Evolutionary conservation across 1,139 yeast genomes (phyloP), one percentile per base, ranked within the genome.

Genomic region (Yamadazyma friedrichii): DNA sequence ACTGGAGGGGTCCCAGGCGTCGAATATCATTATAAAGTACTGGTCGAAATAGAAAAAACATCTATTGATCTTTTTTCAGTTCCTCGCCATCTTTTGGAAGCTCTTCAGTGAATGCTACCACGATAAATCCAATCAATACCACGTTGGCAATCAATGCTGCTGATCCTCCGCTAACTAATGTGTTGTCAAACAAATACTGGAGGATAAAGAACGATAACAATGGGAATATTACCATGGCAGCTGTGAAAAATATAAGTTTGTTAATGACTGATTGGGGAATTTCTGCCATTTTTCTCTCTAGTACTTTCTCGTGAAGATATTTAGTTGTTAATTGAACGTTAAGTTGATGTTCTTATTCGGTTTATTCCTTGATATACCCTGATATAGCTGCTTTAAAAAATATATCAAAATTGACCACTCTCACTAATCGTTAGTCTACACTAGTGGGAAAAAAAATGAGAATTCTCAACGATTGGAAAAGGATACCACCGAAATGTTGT

Each of bases 81-180:
- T 30, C 65, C 65, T 28, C 35, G 6, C 56, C 59, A 12, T 61
- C 55, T 27, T 61, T 62, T 10, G 65, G 58, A n/a, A 82, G 66
- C 42, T 87, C 89, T 59, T 93, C 98, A 20, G 76, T 76, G 60
- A 91, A 89, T 0, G 98, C 98, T 40, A 80, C 91, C 13, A 88
- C 72, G 16, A 93, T 85, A 58, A 88, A 93, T 2, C 91, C 93
- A 42, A 91, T 78, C 51, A 93, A 74, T 29, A 93, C 97, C 11
- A 87, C 65, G 58, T 93, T 93, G 35, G 97, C 98, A 38, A 82
- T 81, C 15, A 82, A 68, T 0, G 98, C 98, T 26, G 97, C 96
- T 13, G 83, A 58, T 4, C 96, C 96, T 28, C 98, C 98, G 41
- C 95, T 85, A 36, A 84, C 67, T 12, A 89, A 65, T 4, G 95